Evolutionary conservation across 345 rosid genomes (phyloP).

Genomic region (Lumnitzera littorea): DNA sequence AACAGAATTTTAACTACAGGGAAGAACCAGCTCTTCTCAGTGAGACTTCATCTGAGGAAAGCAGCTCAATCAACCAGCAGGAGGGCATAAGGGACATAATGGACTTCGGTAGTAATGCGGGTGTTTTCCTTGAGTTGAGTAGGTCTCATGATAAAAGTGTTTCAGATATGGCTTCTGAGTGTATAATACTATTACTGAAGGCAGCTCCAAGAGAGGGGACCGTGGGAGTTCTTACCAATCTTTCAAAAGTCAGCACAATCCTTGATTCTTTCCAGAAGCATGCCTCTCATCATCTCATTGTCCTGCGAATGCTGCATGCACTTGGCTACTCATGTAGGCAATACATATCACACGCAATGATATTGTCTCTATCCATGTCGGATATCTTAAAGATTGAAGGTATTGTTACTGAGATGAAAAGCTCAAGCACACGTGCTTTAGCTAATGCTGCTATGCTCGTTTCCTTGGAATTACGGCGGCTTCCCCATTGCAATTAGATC

Average conservation of each 20-base stretch:
- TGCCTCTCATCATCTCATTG: conserved; percentile 29
- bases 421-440: conserved; percentile 40
- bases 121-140: conserved; percentile 56
- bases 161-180: conserved; percentile 78
- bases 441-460: conserved; percentile 52
- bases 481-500: conserved; percentile 54
- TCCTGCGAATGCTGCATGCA: conserved; percentile 71
- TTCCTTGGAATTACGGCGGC: conserved; percentile 58
- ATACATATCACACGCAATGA: conserved; percentile 78
- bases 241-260: conserved; percentile 53
- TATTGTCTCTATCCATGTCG: conserved; percentile 53
- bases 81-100: conserved; percentile 64
- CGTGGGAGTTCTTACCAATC: conserved; percentile 73
- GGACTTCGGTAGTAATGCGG: conserved; percentile 69
- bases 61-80: conserved; percentile 36
- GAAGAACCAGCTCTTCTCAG: conserved; percentile 59
- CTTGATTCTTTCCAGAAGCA: conserved; percentile 56
- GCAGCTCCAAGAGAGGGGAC: conserved; percentile 94
- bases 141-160: conserved; percentile 36
- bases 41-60: conserved; percentile 38
- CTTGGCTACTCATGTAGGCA: conserved; percentile 80
- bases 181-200: conserved; percentile 61
- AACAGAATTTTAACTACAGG: conserved; percentile 35
- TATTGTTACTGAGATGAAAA: conserved; percentile 55
- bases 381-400: conserved; percentile 61